phyloP scores from a whole-genome alignment of 768 basidiomycete species.

The Trametes maxima region DNA sequence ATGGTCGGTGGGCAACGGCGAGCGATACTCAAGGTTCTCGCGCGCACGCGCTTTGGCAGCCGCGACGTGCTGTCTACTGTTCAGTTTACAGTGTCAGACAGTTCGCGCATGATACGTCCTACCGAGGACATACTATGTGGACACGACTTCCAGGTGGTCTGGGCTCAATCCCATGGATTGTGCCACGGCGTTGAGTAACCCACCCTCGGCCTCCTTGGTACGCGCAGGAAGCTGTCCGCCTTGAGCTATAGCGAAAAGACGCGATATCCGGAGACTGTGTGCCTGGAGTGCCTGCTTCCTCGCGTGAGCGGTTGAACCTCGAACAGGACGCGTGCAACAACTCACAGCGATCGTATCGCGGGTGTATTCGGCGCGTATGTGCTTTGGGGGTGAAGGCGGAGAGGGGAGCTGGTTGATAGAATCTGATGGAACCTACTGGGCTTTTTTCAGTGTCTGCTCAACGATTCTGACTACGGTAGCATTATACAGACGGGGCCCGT shows the following conservation, averaged over 20 bases:
- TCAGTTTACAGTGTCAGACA: neutral
- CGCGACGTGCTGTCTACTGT: neutral
- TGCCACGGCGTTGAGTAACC: constrained; percentile 7
- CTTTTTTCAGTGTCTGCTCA: neutral
- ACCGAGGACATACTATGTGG: neutral
- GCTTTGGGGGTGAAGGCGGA: neutral
- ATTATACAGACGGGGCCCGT: too few species aligned
- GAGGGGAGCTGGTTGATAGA: neutral
- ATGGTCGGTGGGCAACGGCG: neutral
- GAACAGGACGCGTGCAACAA: neutral
- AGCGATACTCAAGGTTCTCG: constrained; percentile 5
- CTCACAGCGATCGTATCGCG: constrained; percentile 19
- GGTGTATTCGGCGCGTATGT: constrained; percentile 12
- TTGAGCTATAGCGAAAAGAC: neutral
- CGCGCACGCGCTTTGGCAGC: constrained; percentile 4
- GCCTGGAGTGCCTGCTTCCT: constrained; percentile 18
- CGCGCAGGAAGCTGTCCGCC: neutral
- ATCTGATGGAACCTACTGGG: neutral
- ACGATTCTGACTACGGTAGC: too few species aligned
- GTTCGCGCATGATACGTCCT: neutral
- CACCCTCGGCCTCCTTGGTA: neutral
- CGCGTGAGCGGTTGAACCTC: neutral
- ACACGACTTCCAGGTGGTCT: constrained; percentile 4
- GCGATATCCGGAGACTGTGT: constrained; percentile 6
- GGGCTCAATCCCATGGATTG: neutral